phyloP scores from a whole-genome alignment of 345 rosid genomes.

The Syzygium grande region DNA sequence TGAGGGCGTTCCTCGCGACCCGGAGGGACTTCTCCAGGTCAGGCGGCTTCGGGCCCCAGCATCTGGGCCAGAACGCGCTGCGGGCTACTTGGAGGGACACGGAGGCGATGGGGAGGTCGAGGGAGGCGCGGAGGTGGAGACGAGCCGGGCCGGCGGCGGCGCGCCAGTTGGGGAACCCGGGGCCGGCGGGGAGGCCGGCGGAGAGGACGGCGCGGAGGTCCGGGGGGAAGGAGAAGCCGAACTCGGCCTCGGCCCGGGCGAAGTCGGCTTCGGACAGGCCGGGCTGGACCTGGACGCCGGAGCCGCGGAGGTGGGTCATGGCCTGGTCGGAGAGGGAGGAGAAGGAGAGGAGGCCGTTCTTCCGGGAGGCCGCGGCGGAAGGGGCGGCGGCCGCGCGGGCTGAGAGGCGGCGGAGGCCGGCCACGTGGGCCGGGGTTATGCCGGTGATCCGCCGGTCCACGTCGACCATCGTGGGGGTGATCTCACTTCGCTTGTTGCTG shows the following conservation, averaged over 20 bases:
- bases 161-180: constrained; percentile 97
- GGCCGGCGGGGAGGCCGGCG: constrained; percentile 80
- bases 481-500: background rate
- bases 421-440: constrained; percentile 83
- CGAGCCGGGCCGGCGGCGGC: constrained; percentile 56
- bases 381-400: constrained; percentile 78
- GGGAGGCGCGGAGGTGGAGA: constrained; percentile 71
- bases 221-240: constrained; percentile 85
- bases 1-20: constrained; percentile 82
- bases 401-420: constrained; percentile 90
- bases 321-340: constrained; percentile 74
- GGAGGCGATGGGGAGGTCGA: constrained; percentile 87
- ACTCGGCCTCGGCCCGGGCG: constrained; percentile 84
- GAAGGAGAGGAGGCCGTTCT: constrained; percentile 65
- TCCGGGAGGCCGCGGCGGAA: constrained; percentile 29
- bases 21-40: constrained; percentile 83
- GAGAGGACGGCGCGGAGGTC: constrained; percentile 85
- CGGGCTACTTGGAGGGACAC: constrained; percentile 88
- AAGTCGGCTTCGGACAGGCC: constrained; percentile 84
- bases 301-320: constrained; percentile 53
- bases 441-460: constrained; percentile 97
- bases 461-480: constrained; percentile 61
- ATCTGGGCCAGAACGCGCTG: constrained; percentile 84
- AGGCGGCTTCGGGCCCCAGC: constrained; percentile 83
- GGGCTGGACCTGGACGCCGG: constrained; percentile 67